Percentiles rank a stretch among this genome's conserved stretches.
Conservation (phyloP, 2,329 filamentous ascomycete species). For the Cercospora zeae-maydis region DNA sequence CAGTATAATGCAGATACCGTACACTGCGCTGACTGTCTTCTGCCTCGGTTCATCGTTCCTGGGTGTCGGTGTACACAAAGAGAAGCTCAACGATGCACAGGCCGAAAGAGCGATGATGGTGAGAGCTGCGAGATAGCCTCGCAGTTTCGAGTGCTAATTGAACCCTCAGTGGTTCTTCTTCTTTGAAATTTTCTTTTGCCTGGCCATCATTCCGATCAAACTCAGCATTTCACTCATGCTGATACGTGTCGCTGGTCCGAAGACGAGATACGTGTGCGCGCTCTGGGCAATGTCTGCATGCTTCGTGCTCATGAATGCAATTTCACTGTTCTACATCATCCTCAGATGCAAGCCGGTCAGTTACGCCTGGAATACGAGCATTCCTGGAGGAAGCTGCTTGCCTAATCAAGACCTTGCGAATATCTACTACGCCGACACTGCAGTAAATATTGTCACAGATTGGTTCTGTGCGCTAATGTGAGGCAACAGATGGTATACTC, state of each 20-base stretch:
- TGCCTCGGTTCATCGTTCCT: conserved; percentile 33
- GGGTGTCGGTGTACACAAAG: conserved; percentile 35
- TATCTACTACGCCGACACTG: conserved; percentile 38
- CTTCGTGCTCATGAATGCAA: conserved; percentile 45
- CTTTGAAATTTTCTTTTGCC: conserved; percentile 39
- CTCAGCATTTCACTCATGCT: conserved; percentile 39
- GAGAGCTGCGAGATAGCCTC: conserved; percentile 1
- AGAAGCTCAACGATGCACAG: conserved; percentile 21
- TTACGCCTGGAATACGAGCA: conserved; percentile 31
- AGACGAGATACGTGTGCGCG: conserved; percentile 28
- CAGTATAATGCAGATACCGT: conserved; percentile 24
- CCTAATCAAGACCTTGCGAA: conserved; percentile 29
- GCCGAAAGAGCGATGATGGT: conserved; percentile 26
- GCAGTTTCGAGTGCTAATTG: conserved; percentile 7
- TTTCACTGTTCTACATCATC: conserved; percentile 38
- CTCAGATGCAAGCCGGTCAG: conserved; percentile 38
- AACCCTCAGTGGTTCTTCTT: conserved; percentile 37
- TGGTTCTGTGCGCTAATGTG: conserved; percentile 38
- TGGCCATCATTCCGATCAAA: conserved; percentile 38
- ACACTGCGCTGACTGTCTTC: conserved; percentile 30
- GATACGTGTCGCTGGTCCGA: conserved; percentile 35
- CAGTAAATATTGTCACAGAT: conserved; percentile 39
- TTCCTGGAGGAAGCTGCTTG: conserved; percentile 32
- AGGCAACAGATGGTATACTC: conserved; percentile 1
- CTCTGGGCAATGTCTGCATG: conserved; percentile 34